A percentile compares a stretch with the other conserved stretches of the same genome.
Conservation (phyloP, 805 yeast genomes). For the Candida vartiovaarae region DNA sequence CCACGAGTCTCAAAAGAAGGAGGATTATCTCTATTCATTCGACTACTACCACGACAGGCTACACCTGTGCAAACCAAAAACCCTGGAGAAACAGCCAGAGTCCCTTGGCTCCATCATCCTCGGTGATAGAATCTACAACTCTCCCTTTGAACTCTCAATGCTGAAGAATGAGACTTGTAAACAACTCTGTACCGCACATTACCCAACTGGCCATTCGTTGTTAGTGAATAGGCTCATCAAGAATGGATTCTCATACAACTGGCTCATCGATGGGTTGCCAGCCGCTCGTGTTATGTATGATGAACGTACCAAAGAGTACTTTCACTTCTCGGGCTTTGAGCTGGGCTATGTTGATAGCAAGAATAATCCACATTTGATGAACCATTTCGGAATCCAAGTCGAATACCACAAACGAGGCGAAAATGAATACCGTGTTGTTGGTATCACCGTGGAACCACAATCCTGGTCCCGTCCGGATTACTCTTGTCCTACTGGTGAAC, state of each 20-base stretch:
- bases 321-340: slow-evolving; percentile 76
- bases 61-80: slow-evolving; percentile 71
- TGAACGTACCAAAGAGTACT: slow-evolving; percentile 48
- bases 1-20: slow-evolving; percentile 30
- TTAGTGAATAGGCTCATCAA: slow-evolving; percentile 75
- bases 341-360: slow-evolving; percentile 62
- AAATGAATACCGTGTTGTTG: slow-evolving; percentile 78
- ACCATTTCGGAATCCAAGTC: slow-evolving; percentile 71
- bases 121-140: slow-evolving; percentile 92
- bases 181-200: slow-evolving; percentile 51
- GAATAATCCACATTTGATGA: slow-evolving; percentile 54
- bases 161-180: slow-evolving; percentile 63
- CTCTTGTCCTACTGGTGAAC: slow-evolving; percentile 26
- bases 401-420: slow-evolving; percentile 77
- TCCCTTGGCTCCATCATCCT: slow-evolving; percentile 88
- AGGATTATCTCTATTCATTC: slow-evolving; percentile 61
- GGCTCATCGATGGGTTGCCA: slow-evolving; percentile 94
- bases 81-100: slow-evolving; percentile 61
- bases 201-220: slow-evolving; percentile 57
- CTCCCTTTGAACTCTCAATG: slow-evolving; percentile 83
- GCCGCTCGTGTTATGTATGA: slow-evolving; percentile 65
- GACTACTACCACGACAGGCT: slow-evolving; percentile 80
- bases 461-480: slow-evolving; percentile 42
- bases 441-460: slow-evolving; percentile 69
- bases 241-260: slow-evolving; percentile 81